phyloP scores from a whole-genome alignment of 1,139 yeast species.

The Lodderomyces orthopsilosis region DNA sequence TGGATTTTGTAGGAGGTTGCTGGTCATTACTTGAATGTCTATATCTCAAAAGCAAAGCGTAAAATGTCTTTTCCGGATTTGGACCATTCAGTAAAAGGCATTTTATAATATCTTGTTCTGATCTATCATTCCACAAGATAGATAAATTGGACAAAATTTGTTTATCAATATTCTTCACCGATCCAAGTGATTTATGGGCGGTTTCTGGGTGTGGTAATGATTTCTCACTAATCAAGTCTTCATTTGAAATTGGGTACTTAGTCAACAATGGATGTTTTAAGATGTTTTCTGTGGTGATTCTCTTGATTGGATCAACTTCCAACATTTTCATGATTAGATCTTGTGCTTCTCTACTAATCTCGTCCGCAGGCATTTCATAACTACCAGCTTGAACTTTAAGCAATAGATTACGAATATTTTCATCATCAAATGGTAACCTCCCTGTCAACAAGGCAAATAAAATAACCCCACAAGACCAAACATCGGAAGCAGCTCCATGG shows the following conservation, averaged over 20 bases:
- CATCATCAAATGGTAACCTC: constrained; percentile 79
- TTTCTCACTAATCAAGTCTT: constrained; percentile 48
- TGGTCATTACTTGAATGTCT: constrained; percentile 47
- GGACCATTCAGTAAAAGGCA: constrained; percentile 56
- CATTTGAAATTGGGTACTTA: constrained; percentile 57
- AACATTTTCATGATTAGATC: constrained; percentile 73
- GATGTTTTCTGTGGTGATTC: constrained; percentile 77
- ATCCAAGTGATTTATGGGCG: constrained; percentile 48
- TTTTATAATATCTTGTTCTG: constrained; percentile 52
- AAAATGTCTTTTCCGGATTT: constrained; percentile 73
- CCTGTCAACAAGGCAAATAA: constrained; percentile 76
- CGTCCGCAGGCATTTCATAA: constrained; percentile 64
- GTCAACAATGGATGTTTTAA: constrained; percentile 70
- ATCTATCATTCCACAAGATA: constrained; percentile 72
- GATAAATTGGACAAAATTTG: constrained; percentile 66
- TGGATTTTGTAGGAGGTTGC: constrained; percentile 17
- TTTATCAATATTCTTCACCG: constrained; percentile 52
- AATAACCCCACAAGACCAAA: constrained; percentile 86
- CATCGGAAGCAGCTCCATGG: constrained; percentile 81
- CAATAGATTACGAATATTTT: constrained; percentile 65
- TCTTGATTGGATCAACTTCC: constrained; percentile 70
- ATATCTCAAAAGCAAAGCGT: constrained; percentile 60
- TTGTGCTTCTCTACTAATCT: constrained; percentile 60
- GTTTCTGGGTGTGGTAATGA: constrained; percentile 66
- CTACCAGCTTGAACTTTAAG: constrained; percentile 74